Evolutionary conservation across 108 stramenopile genomes (phyloP), one percentile per base, ranked within the genome.

Genomic region (Halocafeteria seosinensis): DNA sequence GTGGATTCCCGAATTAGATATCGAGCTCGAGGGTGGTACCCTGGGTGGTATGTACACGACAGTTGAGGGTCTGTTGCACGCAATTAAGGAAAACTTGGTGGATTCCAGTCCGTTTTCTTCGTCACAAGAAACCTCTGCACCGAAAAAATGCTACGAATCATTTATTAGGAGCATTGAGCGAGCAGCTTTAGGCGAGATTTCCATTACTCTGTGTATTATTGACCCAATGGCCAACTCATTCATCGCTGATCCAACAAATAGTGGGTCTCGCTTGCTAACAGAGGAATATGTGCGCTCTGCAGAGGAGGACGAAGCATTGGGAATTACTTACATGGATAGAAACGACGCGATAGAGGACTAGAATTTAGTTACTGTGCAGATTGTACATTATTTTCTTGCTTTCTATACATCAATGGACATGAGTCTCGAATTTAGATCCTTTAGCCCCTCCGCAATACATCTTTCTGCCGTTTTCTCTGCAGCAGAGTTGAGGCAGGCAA

Each of bases 21-120:
- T 80, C 24, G 82, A 77, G 69, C 34, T 80, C 23, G 73, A 72
- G 62, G 64, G 69, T 62, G 79, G 78, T 23, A 62, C 76, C 26
- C 67, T 92, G 31, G 89, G 76, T 58, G 88, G 90, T 38, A 35
- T 92, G 37, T 95, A 88, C 74, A 85, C 91, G 3, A 91, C 93
- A 3, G 83, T 95, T 42, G 81, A 82, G 60, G 81, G 93, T 0
- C 60, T 91, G 37, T 62, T 95, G 31, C 35, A 75, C n/a, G 84
- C 82, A 66, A 72, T 92, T 25, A 63, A 69, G 23, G 70, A 78
- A 32, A 52, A 59, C 31, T 65, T 95, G 55, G 38, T 50, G 0
- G 63, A 63, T 61, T 75, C 76, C 12, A 85, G 86, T 67, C 87
- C 90, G 3, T 5, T 63, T 3, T 60, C 66, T 1, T 27, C 32